phyloP scores from a whole-genome alignment of 139 green algal species.

The Trebouxia sp. region DNA sequence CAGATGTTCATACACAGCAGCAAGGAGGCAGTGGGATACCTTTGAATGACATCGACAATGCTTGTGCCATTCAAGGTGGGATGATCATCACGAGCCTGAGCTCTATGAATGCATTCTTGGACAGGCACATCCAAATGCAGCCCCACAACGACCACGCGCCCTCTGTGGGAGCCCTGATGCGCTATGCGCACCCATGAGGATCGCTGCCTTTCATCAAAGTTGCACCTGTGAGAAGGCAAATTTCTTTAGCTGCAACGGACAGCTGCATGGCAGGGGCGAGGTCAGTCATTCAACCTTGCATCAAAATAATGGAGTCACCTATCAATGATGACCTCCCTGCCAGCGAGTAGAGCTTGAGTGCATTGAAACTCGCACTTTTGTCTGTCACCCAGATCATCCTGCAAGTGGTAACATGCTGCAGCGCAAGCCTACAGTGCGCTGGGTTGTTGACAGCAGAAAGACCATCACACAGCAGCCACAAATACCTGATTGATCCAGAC shows the following conservation, averaged over 20 bases:
- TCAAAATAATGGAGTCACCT: not conserved
- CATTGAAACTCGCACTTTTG: conserved; percentile 6
- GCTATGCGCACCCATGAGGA: conserved; percentile 16
- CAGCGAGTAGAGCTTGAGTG: conserved; percentile 12
- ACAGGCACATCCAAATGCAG: conserved; percentile 25
- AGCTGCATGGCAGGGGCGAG: not conserved
- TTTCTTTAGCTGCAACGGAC: not conserved
- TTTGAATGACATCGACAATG: not conserved
- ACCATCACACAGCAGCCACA: not conserved
- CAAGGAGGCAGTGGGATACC: not conserved
- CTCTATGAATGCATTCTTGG: conserved; percentile 10
- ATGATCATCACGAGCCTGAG: not conserved
- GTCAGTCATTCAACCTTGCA: not conserved
- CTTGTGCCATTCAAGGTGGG: conserved; percentile 15
- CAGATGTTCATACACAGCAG: too few relatives aligned
- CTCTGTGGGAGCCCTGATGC: not conserved
- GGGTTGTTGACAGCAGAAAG: not conserved
- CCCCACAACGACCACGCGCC: not conserved
- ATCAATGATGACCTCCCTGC: conserved; percentile 29
- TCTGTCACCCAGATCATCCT: conserved; percentile 26
- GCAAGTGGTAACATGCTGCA: not conserved
- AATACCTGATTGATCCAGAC: conserved; percentile 32
- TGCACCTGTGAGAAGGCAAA: not conserved
- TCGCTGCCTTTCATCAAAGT: conserved; percentile 30
- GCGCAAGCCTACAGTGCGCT: not conserved